Evolutionary conservation across 768 basidiomycete genomes (phyloP), one percentile per base, ranked within the genome.

Genomic region (Ramaria rubella): DNA sequence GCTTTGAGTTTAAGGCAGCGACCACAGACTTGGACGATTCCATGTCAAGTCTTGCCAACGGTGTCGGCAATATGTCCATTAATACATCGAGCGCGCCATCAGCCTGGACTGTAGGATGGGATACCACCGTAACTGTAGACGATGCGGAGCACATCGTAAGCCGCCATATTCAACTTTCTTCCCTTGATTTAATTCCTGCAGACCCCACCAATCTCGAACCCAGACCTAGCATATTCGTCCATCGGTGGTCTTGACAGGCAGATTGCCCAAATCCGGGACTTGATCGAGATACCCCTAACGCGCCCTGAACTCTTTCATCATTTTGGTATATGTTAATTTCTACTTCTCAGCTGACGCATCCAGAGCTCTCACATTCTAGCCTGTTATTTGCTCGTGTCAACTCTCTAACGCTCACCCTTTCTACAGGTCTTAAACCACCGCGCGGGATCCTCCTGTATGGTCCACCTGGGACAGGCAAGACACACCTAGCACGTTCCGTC

Each of bases 391-490:
- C n/a, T n/a, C n/a, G n/a, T n/a, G n/a, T n/a, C n/a, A n/a, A n/a
- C n/a, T n/a, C 23, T n/a, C 36, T 38, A 19, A 49, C 30, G 27
- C 38, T 21, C 3, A 4, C 60, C 23, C 1, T 7, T 24, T 34
- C 55, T 50, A 23, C 54, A 82, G 92, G 90, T 33, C 77, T 99
- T n/a, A 94, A 90, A 64, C 94, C 95, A 15, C 94, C 95, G n/a
- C 84, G 90, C 45, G 96, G 96, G 4, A 87, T 98, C 44, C 79
- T 98, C 19, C 80, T 99, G 1, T 87, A 97, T 68, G 96, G 96
- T 11, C 94, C 94, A 11, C 93, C 96, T 2, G 96, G 96, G 34
- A 98, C 96, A 8, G 96, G 96, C 15, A 99, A 99, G 73, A 99
- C 96, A 0, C 93, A 96, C 65, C 76, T 99, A 2, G 95, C 96